Conservation (phyloP, 768 basidiomycete species). For the Mrakia gelida region DNA sequence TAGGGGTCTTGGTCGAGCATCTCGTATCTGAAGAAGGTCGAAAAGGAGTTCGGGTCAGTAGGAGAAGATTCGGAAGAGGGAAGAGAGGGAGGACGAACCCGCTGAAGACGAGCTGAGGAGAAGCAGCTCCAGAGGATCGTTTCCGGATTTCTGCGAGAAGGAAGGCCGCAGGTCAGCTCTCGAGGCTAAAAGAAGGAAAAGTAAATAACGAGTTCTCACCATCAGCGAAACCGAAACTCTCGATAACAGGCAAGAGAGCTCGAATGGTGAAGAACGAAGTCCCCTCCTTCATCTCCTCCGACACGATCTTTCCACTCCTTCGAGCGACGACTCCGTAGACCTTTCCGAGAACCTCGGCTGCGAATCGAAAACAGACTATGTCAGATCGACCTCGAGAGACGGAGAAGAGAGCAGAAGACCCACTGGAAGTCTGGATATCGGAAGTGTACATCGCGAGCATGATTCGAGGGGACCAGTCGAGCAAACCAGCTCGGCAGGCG, state of each 20-base stretch:
- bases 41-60: no score
- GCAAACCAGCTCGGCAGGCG: slow-evolving; percentile 76
- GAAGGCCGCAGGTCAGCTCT: neutral
- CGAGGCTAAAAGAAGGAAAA: neutral
- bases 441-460: slow-evolving; percentile 99
- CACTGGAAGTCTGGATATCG: slow-evolving; percentile 96
- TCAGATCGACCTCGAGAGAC: neutral
- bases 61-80: no score
- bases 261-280: slow-evolving; percentile 89
- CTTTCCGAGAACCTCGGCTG: slow-evolving; percentile 94
- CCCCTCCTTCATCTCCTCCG: slow-evolving; percentile 98
- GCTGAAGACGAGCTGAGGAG: slow-evolving; percentile 93
- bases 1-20: slow-evolving; percentile 63
- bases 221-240: slow-evolving; percentile 95
- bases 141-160: slow-evolving; percentile 76
- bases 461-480: slow-evolving; percentile 96
- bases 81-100: slow-evolving; percentile 51
- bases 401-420: slow-evolving; percentile 41
- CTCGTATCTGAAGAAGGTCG: slow-evolving; percentile 46
- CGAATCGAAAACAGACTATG: neutral
- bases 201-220: slow-evolving; percentile 52
- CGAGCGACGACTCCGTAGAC: slow-evolving; percentile 93
- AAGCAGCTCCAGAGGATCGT: slow-evolving; percentile 91
- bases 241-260: slow-evolving; percentile 87
- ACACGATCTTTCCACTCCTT: slow-evolving; percentile 83